These are phyloP conservation scores for Umbellularia californica DNA, from an alignment of 164 flowering plant species.

Conservation along the genomic window DNA sequence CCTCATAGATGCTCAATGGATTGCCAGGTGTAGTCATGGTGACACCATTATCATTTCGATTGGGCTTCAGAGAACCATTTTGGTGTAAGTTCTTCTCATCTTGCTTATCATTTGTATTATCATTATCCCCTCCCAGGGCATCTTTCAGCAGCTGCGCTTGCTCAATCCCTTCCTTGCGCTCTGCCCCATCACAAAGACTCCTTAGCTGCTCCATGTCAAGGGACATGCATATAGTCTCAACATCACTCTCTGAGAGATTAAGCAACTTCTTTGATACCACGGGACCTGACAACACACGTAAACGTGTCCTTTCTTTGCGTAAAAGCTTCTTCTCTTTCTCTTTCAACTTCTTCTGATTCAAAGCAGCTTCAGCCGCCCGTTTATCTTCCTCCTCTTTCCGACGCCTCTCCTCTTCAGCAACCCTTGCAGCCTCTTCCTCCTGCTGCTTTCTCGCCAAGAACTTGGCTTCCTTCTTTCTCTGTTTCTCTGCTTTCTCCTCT, in stretches of 20 bases:
- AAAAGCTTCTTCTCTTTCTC: slow-evolving; percentile 71
- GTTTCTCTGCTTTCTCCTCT: slow-evolving; percentile 72
- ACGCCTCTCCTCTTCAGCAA: slow-evolving; percentile 68
- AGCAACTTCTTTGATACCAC: slow-evolving; percentile 30
- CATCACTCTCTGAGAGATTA: slow-evolving; percentile 48
- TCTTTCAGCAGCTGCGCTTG: slow-evolving; percentile 49
- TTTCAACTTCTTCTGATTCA: slow-evolving; percentile 51
- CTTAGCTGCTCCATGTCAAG: slow-evolving; percentile 54
- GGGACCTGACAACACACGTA: slow-evolving; percentile 57
- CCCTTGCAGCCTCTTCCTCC: slow-evolving; percentile 82
- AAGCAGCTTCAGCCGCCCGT: slow-evolving; percentile 65
- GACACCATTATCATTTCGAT: slow-evolving; percentile 12
- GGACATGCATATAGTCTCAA: slow-evolving; percentile 66
- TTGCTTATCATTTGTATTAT: slow-evolving; percentile 16
- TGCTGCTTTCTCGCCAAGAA: slow-evolving; percentile 62
- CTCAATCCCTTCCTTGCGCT: slow-evolving; percentile 40
- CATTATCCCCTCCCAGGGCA: slow-evolving; percentile 26
- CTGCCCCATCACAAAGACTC: slow-evolving; percentile 60
- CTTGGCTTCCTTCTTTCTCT: slow-evolving; percentile 75
- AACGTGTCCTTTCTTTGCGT: slow-evolving; percentile 77
- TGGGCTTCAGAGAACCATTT: slow-evolving; percentile 23
- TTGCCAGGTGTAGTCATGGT: not conserved
- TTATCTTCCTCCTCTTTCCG: slow-evolving; percentile 69
- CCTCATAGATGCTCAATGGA: slow-evolving; percentile 27
- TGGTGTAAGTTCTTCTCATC: slow-evolving; percentile 25